Percentiles rank a stretch among this genome's conserved stretches.
phyloP scores from a whole-genome alignment of 306 rosid species.

The Potentilla sterilis region DNA sequence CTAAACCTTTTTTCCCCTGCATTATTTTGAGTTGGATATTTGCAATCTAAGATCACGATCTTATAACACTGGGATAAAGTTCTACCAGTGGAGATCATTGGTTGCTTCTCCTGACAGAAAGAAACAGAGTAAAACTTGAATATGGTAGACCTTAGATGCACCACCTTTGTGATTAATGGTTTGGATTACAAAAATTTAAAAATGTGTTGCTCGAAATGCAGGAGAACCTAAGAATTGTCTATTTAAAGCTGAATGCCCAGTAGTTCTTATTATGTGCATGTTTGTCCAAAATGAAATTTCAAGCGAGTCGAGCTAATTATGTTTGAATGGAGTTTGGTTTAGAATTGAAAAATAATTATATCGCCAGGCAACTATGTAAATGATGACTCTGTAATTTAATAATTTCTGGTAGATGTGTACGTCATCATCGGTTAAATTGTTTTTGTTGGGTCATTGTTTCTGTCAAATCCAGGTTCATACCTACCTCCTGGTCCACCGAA shows the following conservation, averaged over 20 bases:
- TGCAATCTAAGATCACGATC: background rate
- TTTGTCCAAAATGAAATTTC: background rate
- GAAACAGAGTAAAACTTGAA: background rate
- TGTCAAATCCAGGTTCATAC: slow-evolving; percentile 63
- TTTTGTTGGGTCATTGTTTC: background rate
- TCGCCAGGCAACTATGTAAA: too few relatives aligned
- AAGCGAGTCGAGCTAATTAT: background rate
- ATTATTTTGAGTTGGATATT: background rate
- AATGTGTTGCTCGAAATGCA: background rate
- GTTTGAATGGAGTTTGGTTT: background rate
- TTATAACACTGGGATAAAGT: background rate
- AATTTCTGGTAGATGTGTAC: background rate
- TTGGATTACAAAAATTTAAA: background rate
- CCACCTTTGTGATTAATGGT: background rate
- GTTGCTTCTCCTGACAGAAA: background rate
- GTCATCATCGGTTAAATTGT: background rate
- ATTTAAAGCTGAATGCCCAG: background rate
- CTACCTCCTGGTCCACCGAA: slow-evolving; percentile 85
- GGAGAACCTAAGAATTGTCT: background rate
- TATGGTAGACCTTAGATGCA: background rate
- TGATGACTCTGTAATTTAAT: background rate
- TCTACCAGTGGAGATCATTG: background rate
- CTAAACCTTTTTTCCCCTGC: background rate
- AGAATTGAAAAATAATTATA: background rate
- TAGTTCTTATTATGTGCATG: background rate